Evolutionary conservation across 768 basidiomycete species (phyloP), one percentile per base, ranked within the genome.

Genomic region (Boletus pseudo-olivaceus): DNA sequence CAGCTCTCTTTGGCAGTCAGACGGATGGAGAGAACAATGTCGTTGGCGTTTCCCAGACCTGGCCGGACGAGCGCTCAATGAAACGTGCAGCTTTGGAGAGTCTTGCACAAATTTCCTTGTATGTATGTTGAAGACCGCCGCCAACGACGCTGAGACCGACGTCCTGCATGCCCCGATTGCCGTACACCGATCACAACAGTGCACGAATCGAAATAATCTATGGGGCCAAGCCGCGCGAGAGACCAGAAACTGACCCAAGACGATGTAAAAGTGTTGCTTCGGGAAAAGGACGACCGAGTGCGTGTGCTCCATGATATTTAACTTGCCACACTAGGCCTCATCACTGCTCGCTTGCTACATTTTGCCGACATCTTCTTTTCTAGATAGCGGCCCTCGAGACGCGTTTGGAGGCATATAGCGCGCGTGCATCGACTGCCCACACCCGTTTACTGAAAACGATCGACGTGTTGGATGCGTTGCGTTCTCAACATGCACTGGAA

Each of bases 371-470:
- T 29, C n/a, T 44, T 43, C 23, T 29, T 10, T n/a, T 35, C 27
- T 20, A 74, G 72, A 68, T 74, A 43, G 34, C 56, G 9, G 42
- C 20, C 27, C 65, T 76, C 23, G 62, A 73, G 42, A 51, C 61
- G 8, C 66, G 71, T 49, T 49, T 74, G 20, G 66, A 74, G 19
- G 75, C 72, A 3, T 67, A 76, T 43, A 65, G 56, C 8, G 71
- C 77, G 9, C 74, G 72, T 12, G 63, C 72, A 10, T 76, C 80
- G 2, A 70, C 76, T 17, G 58, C 77, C 2, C 79, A 80, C 15
- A 69, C 70, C 17, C 80, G 82, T 23, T 70, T 84, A 23, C 56
- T 77, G 41, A 67, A 74, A n/a, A 76, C 80, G 0, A 69, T 82
- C 10, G 81, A 83, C 57, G 68, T 74, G 3, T 64, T 84, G 34